A percentile compares a stretch with the other conserved stretches of the same genome.
These are phyloP conservation scores for Diaporthe capsici DNA, from an alignment of 2,329 filamentous ascomycete genomes.

Conservation along the genomic window DNA sequence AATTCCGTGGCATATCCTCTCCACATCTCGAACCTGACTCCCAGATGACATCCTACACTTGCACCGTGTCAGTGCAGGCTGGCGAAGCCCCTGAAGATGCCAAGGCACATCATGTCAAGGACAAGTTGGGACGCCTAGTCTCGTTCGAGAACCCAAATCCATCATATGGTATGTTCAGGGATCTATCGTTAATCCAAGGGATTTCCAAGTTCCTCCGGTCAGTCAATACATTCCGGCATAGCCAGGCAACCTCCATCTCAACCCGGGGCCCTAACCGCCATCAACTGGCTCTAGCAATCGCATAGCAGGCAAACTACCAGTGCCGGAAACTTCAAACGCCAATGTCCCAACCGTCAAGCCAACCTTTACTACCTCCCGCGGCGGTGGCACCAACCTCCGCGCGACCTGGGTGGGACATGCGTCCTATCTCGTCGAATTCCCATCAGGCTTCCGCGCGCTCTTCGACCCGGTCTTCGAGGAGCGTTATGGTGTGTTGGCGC, in stretches of 20 bases:
- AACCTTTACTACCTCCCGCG: neutral
- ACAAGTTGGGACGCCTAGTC: neutral
- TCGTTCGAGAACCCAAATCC: conserved; percentile 13
- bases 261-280: neutral
- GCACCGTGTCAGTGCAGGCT: conserved; percentile 5
- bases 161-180: neutral
- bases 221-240: neutral
- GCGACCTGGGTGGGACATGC: conserved; percentile 18
- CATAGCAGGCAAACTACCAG: neutral
- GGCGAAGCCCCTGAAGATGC: neutral
- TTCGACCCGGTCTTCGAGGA: conserved; percentile 69
- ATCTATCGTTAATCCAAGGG: neutral
- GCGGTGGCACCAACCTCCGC: neutral
- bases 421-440: conserved; percentile 18
- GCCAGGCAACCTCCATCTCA: neutral
- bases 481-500: conserved; percentile 61
- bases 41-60: conserved; percentile 1
- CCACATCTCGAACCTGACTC: no score
- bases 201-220: neutral
- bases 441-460: conserved; percentile 57
- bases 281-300: neutral
- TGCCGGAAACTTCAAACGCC: neutral
- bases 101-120: conserved; percentile 1
- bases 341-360: neutral
- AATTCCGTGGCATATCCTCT: neutral